Evolutionary conservation across 2,329 filamentous ascomycete genomes (phyloP).

Genomic region (Aspergillus niger): DNA sequence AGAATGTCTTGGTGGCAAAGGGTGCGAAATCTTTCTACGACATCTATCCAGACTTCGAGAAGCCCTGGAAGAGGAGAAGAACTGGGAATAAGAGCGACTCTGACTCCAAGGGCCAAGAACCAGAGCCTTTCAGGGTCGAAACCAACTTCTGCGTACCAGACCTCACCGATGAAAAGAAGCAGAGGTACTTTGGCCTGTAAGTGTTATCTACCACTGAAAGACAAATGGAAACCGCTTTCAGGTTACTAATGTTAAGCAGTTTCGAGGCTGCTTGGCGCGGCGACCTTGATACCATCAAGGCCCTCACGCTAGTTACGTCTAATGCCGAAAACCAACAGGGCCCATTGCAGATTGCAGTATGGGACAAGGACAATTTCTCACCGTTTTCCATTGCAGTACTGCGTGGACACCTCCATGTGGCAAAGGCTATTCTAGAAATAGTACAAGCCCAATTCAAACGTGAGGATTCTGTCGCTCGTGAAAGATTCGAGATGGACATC

Average conservation of each 20-base stretch:
- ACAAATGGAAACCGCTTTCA: conserved; percentile 1
- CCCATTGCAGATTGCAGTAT: conserved; percentile 65
- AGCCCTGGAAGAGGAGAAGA: background rate
- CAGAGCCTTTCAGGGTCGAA: conserved; percentile 49
- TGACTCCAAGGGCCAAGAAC: background rate
- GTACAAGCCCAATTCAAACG: conserved; percentile 56
- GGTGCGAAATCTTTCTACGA: conserved; percentile 69
- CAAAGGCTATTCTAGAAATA: conserved; percentile 70
- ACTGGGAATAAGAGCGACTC: background rate
- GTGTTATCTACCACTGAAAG: conserved; percentile 27
- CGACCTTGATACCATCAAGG: conserved; percentile 62
- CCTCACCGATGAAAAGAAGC: conserved; percentile 56
- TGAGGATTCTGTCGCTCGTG: conserved; percentile 32
- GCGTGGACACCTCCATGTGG: conserved; percentile 65
- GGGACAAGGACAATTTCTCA: conserved; percentile 54
- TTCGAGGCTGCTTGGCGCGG: conserved; percentile 70
- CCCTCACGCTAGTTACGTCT: conserved; percentile 34
- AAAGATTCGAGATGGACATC: conserved; percentile 40
- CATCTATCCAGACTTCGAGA: conserved; percentile 56
- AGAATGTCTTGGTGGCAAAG: conserved; percentile 56
- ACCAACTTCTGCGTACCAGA: conserved; percentile 55
- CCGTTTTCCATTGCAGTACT: conserved; percentile 71
- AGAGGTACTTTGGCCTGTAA: conserved; percentile 66
- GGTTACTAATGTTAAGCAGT: conserved; percentile 47
- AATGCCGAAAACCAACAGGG: conserved; percentile 53